Conservation (phyloP, 2,329 filamentous ascomycete genomes). For the Nothophaeocryptopus gaeumannii region DNA sequence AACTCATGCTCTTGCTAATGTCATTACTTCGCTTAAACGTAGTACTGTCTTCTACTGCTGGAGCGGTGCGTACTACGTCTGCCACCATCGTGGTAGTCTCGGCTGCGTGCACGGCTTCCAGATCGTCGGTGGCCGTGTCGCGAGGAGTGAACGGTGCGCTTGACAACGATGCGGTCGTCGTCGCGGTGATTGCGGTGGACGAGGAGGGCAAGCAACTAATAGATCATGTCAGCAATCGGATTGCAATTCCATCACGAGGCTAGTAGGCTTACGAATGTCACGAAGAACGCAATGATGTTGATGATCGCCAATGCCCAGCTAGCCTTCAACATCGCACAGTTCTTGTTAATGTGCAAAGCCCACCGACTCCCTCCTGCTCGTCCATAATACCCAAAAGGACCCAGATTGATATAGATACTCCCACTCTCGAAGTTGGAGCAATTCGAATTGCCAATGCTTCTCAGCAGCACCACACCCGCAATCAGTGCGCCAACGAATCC, state of each 20-base stretch:
- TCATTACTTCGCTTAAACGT: constrained; percentile 22
- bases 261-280: constrained; percentile 59
- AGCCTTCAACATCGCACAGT: constrained; percentile 89
- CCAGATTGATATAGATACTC: constrained; percentile 48
- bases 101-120: constrained; percentile 29
- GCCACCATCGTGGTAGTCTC: constrained; percentile 29
- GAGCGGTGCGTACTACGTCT: constrained; percentile 26
- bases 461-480: constrained; percentile 57
- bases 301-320: constrained; percentile 88
- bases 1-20: neutral
- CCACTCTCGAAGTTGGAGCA: constrained; percentile 59
- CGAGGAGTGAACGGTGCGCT: constrained; percentile 51
- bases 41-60: constrained; percentile 31
- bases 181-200: constrained; percentile 46
- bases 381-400: constrained; percentile 26
- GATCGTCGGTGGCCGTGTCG: constrained; percentile 44
- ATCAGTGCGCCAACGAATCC: constrained; percentile 64
- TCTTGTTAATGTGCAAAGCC: constrained; percentile 60
- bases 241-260: neutral
- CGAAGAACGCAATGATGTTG: constrained; percentile 75
- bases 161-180: constrained; percentile 52
- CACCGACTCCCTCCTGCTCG: constrained; percentile 41
- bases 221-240: constrained; percentile 1
- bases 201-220: constrained; percentile 60
- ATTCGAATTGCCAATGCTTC: constrained; percentile 58